Percentiles rank a stretch among this genome's conserved stretches.
Evolutionary conservation across 140 eudicot species (phyloP).

Genomic region (Cichorium intybus): DNA sequence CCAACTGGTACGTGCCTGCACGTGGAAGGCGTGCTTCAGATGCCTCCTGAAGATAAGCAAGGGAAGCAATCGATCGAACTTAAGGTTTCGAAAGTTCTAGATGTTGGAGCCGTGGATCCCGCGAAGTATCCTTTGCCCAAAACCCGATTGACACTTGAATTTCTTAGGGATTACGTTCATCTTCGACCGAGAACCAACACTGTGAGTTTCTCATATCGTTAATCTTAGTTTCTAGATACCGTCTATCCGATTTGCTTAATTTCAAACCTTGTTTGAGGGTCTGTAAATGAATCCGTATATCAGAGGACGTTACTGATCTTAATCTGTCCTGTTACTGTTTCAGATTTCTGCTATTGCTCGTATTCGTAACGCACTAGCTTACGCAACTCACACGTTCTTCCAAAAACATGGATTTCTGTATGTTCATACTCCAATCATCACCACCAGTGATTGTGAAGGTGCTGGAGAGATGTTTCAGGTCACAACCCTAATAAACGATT

Average conservation of each 20-base stretch:
- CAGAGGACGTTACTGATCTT: not conserved
- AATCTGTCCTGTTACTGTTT: not conserved
- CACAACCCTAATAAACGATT: conserved; percentile 67
- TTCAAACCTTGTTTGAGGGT: not conserved
- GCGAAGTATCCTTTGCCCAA: conserved; percentile 81
- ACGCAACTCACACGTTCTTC: conserved; percentile 90
- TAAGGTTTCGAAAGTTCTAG: conserved; percentile 46
- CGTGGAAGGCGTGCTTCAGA: conserved; percentile 63
- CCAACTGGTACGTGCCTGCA: conserved; percentile 70
- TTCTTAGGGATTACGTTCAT: conserved; percentile 75
- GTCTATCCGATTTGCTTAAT: not conserved
- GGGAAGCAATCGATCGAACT: conserved; percentile 70
- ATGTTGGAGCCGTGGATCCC: conserved; percentile 71
- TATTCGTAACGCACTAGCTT: conserved; percentile 73
- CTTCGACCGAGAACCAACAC: conserved; percentile 76
- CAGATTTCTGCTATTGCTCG: conserved; percentile 82
- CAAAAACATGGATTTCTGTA: conserved; percentile 73
- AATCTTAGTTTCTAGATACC: not conserved
- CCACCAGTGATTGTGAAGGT: conserved; percentile 96
- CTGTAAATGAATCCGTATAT: not conserved
- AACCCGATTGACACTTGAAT: conserved; percentile 61
- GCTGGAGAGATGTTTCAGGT: conserved; percentile 99
- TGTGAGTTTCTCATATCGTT: conserved; percentile 23
- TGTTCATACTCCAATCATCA: conserved; percentile 84
- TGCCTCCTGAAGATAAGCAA: conserved; percentile 68